phyloP scores from a whole-genome alignment of 805 yeast species.

The Limtongia smithiae region DNA sequence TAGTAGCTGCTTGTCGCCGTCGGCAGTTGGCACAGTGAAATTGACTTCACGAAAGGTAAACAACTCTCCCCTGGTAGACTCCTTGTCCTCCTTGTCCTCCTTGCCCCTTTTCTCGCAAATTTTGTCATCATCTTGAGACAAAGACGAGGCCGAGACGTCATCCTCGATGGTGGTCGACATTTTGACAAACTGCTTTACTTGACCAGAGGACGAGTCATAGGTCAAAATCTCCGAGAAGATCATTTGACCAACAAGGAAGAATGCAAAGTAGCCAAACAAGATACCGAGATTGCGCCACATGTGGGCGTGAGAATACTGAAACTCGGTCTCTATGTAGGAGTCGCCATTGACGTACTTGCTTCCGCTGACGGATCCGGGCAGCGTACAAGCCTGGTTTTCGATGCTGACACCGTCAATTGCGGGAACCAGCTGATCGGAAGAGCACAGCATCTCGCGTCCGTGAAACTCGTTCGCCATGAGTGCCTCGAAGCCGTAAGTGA shows the following conservation, averaged over 20 bases:
- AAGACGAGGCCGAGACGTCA: too few species aligned
- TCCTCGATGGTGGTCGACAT: too few species aligned
- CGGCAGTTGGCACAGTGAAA: constrained; percentile 32
- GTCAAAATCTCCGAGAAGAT: constrained; percentile 39
- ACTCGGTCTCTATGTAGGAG: constrained; percentile 49
- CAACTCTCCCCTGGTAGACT: constrained; percentile 5
- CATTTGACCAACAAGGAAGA: constrained; percentile 43
- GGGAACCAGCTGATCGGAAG: constrained; percentile 47
- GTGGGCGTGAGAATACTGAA: constrained; percentile 47
- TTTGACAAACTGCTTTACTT: constrained; percentile 30
- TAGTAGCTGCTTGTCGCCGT: constrained; percentile 47
- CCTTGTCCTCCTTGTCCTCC: neutral
- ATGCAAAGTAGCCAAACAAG: constrained; percentile 49
- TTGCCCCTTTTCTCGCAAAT: neutral
- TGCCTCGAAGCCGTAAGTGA: constrained; percentile 58
- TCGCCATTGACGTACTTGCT: constrained; percentile 54
- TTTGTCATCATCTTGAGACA: too few species aligned
- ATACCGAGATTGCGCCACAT: constrained; percentile 66
- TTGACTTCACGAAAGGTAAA: constrained; percentile 26
- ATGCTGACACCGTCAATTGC: constrained; percentile 41
- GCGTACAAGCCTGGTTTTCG: constrained; percentile 48
- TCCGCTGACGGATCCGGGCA: constrained; percentile 61
- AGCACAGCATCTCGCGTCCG: constrained; percentile 53
- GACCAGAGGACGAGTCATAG: constrained; percentile 48
- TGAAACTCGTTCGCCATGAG: constrained; percentile 65